Conservation (phyloP, 2,329 filamentous ascomycete genomes). For the Stenocarpella maydis region DNA sequence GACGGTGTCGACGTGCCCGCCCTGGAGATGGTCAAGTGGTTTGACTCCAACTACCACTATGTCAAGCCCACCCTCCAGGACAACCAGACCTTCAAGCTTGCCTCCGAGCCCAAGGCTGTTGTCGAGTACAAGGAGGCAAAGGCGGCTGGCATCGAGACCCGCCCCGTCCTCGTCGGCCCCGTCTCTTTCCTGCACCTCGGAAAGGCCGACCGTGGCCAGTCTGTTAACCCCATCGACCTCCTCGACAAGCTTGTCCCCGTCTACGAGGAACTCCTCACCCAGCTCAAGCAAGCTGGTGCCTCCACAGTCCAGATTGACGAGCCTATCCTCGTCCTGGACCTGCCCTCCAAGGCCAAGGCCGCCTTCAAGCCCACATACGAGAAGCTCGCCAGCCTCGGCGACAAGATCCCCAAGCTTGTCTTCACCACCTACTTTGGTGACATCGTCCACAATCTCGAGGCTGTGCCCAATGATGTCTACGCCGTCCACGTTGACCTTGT, state of each 20-base stretch:
- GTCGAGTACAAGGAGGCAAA: conserved; percentile 96
- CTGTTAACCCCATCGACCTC: conserved; percentile 90
- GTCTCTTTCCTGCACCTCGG: conserved; percentile 97
- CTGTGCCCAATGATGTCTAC: conserved; percentile 80
- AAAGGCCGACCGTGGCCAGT: conserved; percentile 97
- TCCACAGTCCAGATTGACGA: conserved; percentile 98
- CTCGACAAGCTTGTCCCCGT: conserved; percentile 92
- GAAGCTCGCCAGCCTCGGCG: conserved; percentile 79
- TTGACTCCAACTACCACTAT: conserved; percentile 99
- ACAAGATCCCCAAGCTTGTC: conserved; percentile 85
- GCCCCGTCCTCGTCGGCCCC: conserved; percentile 93
- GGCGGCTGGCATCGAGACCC: conserved; percentile 91
- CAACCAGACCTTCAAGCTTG: conserved; percentile 94
- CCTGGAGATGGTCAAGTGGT: conserved; percentile 99
- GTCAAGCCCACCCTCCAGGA: conserved; percentile 99
- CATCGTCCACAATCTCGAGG: conserved; percentile 98
- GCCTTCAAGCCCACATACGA: conserved; percentile 98
- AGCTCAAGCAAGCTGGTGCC: conserved; percentile 96
- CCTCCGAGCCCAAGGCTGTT: conserved; percentile 89
- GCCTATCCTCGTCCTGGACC: conserved; percentile 94
- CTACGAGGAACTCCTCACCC: conserved; percentile 89
- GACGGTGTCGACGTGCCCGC: conserved; percentile 89
- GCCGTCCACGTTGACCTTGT: conserved; percentile 95
- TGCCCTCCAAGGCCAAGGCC: conserved; percentile 87
- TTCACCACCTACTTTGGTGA: conserved; percentile 99